These are phyloP conservation scores for Chaetomium cochliodes DNA, from an alignment of 495 filamentous ascomycete species.

Conservation along the genomic window DNA sequence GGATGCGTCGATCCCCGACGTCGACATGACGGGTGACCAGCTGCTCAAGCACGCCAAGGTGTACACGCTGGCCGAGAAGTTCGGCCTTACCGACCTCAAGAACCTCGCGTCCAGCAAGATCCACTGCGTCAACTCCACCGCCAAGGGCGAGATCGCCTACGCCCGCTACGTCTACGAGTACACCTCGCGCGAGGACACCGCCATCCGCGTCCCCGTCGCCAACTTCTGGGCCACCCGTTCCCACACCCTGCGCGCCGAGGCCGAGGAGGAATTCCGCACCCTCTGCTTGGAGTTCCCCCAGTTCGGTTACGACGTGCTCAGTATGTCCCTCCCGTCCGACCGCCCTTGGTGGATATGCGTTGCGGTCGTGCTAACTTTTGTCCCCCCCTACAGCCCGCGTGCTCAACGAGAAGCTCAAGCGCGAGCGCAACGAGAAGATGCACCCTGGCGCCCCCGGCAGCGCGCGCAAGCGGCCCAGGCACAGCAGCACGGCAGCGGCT, in stretches of 20 bases:
- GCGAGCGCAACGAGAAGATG: slow-evolving; percentile 54
- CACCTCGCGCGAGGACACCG: slow-evolving; percentile 64
- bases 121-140: slow-evolving; percentile 79
- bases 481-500: slow-evolving; percentile 40
- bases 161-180: slow-evolving; percentile 85
- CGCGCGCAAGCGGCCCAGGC: slow-evolving; percentile 51
- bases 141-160: slow-evolving; percentile 84
- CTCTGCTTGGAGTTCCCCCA: slow-evolving; percentile 88
- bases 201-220: slow-evolving; percentile 80
- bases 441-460: slow-evolving; percentile 45
- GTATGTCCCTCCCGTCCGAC: slow-evolving; percentile 33
- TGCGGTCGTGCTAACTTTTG: slow-evolving; percentile 6
- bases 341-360: neutral
- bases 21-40: slow-evolving; percentile 71
- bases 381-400: slow-evolving; percentile 48
- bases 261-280: slow-evolving; percentile 73
- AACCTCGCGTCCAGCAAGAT: slow-evolving; percentile 82
- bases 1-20: slow-evolving; percentile 55
- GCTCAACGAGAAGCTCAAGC: slow-evolving; percentile 59
- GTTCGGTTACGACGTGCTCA: slow-evolving; percentile 88
- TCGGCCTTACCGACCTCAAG: slow-evolving; percentile 69
- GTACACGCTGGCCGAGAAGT: slow-evolving; percentile 84
- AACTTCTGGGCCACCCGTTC: slow-evolving; percentile 83
- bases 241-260: slow-evolving; percentile 77
- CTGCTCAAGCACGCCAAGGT: slow-evolving; percentile 83